Conservation (phyloP, 2,329 filamentous ascomycete genomes). For the Daldinia eschscholtzii region DNA sequence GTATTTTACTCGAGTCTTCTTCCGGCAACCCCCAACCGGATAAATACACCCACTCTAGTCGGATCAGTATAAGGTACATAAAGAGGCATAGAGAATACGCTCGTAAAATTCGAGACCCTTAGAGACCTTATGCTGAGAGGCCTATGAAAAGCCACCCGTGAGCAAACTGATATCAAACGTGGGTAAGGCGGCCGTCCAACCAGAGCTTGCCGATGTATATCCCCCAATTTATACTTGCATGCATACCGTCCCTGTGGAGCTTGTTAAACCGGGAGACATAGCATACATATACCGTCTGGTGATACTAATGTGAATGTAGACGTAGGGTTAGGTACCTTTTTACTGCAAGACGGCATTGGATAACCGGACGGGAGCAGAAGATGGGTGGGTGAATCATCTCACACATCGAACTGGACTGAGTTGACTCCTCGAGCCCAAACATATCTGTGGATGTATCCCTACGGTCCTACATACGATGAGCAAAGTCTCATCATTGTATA, state of each 20-base stretch:
- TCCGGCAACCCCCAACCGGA: slow-evolving; percentile 32
- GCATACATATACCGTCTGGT: slow-evolving; percentile 30
- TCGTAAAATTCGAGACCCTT: slow-evolving; percentile 27
- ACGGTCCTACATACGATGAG: slow-evolving; percentile 24
- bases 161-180: slow-evolving; percentile 39
- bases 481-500: slow-evolving; percentile 15
- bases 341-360: slow-evolving; percentile 37
- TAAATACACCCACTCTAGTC: slow-evolving; percentile 39
- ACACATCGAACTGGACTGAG: slow-evolving; percentile 28
- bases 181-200: slow-evolving; percentile 42
- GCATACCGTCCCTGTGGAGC: slow-evolving; percentile 33
- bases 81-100: slow-evolving; percentile 9
- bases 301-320: slow-evolving; percentile 30
- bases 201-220: slow-evolving; percentile 37
- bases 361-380: slow-evolving; percentile 31
- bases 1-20: slow-evolving; percentile 8
- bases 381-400: slow-evolving; percentile 43
- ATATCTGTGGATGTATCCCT: slow-evolving; percentile 25
- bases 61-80: slow-evolving; percentile 21
- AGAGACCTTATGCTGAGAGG: slow-evolving; percentile 26
- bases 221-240: slow-evolving; percentile 43
- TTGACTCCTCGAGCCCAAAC: slow-evolving; percentile 24
- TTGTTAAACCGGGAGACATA: slow-evolving; percentile 34
- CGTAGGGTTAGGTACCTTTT: slow-evolving; percentile 22
- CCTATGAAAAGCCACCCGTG: slow-evolving; percentile 39